Evolutionary conservation across 768 basidiomycete species (phyloP).

Genomic region (Macrocybe gigantea): DNA sequence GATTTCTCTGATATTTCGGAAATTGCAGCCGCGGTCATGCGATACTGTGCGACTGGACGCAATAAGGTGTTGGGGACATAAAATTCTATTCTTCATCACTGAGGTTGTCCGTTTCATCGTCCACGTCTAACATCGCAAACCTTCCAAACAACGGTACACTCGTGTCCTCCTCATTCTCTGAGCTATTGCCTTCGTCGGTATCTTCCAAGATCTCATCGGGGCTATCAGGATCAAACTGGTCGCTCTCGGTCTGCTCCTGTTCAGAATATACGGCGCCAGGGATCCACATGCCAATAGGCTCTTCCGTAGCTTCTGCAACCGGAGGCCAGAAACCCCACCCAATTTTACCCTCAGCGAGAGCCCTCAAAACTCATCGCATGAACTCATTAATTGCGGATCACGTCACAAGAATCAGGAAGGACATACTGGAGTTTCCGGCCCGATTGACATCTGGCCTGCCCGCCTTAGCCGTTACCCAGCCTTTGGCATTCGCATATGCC

Average conservation of each 20-base stretch:
- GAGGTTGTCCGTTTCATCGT: slow-evolving; percentile 12
- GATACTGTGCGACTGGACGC: no score
- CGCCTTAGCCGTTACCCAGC: slow-evolving; percentile 88
- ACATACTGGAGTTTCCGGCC: slow-evolving; percentile 85
- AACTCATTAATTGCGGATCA: not conserved
- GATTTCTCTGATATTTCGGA: no score
- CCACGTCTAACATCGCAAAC: slow-evolving; percentile 36
- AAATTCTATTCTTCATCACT: no score
- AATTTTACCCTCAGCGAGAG: slow-evolving; percentile 77
- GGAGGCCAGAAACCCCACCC: slow-evolving; percentile 88
- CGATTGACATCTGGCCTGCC: slow-evolving; percentile 85
- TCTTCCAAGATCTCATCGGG: slow-evolving; percentile 15
- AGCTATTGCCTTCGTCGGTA: slow-evolving; percentile 13
- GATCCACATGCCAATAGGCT: slow-evolving; percentile 55
- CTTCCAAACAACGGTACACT: slow-evolving; percentile 11
- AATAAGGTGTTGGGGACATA: no score
- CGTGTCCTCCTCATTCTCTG: slow-evolving; percentile 22
- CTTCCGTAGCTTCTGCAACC: slow-evolving; percentile 21
- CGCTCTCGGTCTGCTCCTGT: slow-evolving; percentile 24
- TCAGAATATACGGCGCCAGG: slow-evolving; percentile 26
- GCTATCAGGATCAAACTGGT: slow-evolving; percentile 21
- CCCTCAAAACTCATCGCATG: slow-evolving; percentile 57
- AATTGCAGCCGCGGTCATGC: no score
- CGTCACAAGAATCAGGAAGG: not conserved
- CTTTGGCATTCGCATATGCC: slow-evolving; percentile 70